These are phyloP conservation scores for Trypanosoma mega DNA, from an alignment of 208 protist genomes.

Conservation along the genomic window DNA sequence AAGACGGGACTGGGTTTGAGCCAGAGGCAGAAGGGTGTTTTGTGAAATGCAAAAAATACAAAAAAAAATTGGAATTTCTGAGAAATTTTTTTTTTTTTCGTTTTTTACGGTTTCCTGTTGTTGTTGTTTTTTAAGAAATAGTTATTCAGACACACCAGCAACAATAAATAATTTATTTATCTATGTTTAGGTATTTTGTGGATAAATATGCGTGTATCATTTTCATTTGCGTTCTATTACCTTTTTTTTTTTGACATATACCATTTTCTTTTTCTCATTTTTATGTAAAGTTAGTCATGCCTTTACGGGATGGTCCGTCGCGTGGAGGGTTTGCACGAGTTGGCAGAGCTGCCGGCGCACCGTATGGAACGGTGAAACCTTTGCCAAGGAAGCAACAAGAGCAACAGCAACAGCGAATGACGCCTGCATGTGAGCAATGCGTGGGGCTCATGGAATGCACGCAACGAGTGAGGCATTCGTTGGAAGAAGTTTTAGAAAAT, in stretches of 20 bases:
- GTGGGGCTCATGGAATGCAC: constrained; percentile 12
- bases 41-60: too few relatives aligned
- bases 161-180: background rate
- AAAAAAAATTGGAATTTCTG: too few relatives aligned
- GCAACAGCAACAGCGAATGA: background rate
- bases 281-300: constrained; percentile 6
- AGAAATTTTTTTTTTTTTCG: too few relatives aligned
- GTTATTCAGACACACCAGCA: too few relatives aligned
- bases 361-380: background rate
- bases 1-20: background rate
- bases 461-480: constrained; percentile 23
- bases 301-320: constrained; percentile 9
- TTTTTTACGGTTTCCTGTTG: too few relatives aligned
- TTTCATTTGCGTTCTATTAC: too few relatives aligned
- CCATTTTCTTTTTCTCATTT: constrained; percentile 2
- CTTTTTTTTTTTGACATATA: background rate
- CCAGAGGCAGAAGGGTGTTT: too few relatives aligned
- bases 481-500: constrained; percentile 38
- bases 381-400: background rate
- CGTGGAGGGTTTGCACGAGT: constrained; percentile 7
- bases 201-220: too few relatives aligned
- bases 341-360: constrained; percentile 2
- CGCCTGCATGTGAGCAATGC: constrained; percentile 21
- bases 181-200: too few relatives aligned
- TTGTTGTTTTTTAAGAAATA: too few relatives aligned